Base-by-base conservation (phyloP, 2,329 filamentous ascomycete genomes). In the Magnaporthiopsis incrustans region DNA sequence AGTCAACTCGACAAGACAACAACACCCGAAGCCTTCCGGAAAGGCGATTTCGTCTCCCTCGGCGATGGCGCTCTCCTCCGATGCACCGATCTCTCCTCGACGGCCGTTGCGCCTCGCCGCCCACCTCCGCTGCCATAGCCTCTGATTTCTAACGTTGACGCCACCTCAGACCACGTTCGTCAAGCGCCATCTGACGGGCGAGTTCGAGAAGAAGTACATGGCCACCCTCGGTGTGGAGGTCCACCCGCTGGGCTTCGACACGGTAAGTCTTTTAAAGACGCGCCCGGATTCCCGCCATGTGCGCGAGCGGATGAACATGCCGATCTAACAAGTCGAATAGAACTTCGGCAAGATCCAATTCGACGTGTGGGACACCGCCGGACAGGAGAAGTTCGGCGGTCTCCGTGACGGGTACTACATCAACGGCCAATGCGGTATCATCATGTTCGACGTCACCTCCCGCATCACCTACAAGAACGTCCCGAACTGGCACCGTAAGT, bases 381-480 rank as follows among this genome's bases (percentile, higher is more conserved):
- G 94, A 73, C 94, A 99, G 83, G 94, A 99, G 86, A 99, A 98
- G 88, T 99, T 99, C 71, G 94, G 94, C 81, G 94, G 94, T 86
- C 92, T 99, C 75, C 91, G 94, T 84, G 94, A 99, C 81, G 94
- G 94, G 73, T 99, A 99, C 89, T 99, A 99, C 86, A 99, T 99
- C 87, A 97, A 97, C 84, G 94, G 94, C 76, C 94, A 98, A 83
- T 98, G 94, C 81, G 94, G 95, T 83, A 97, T 99, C 85, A 98
- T 99, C 89, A 99, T 99, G 94, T 99, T 99, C 81, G 94, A 99
- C 81, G 94, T 99, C 71, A 98, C 95, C 69, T 97, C 94, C 72
- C 91, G 95, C 77, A 98, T 99, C 79, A 99, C 95, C 79, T 99
- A 99, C 90, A 99, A 99, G 90, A 99, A 99, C 85, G 95, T 99